Conservation (phyloP, 2,329 filamentous ascomycete species). For the Cercospora sp. region DNA sequence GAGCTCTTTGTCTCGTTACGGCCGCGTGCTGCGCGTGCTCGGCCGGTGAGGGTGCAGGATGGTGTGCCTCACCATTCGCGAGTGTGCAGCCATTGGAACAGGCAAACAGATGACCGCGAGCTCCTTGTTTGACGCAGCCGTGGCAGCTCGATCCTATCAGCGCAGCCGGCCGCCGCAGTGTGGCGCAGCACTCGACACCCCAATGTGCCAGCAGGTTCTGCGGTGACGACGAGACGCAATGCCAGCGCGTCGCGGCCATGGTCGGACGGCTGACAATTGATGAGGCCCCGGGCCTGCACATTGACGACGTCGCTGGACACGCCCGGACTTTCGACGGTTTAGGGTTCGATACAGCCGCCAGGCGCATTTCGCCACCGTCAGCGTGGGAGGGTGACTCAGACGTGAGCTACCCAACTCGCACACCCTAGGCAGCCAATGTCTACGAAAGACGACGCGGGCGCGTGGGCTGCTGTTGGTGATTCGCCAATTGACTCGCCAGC, state of each 20-base stretch:
- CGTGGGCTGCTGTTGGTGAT: constrained; percentile 10
- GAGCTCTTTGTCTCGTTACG: constrained; percentile 14
- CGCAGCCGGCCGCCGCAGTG: constrained; percentile 1
- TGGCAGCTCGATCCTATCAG: constrained; percentile 1
- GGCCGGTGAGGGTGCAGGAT: constrained; percentile 11
- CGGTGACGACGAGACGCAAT: not conserved
- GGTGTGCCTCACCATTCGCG: constrained; percentile 22
- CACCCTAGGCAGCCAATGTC: constrained; percentile 14
- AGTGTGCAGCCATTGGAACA: constrained; percentile 18
- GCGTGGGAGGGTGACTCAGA: constrained; percentile 15
- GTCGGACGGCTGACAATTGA: constrained; percentile 9
- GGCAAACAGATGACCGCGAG: constrained; percentile 26
- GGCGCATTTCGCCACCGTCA: constrained; percentile 9
- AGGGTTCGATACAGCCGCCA: constrained; percentile 11
- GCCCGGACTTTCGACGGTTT: constrained; percentile 3
- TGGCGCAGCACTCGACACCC: constrained; percentile 19
- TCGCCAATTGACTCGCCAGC: constrained; percentile 11
- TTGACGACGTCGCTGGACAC: constrained; percentile 1
- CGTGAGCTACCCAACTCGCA: constrained; percentile 8
- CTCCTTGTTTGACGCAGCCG: constrained; percentile 11
- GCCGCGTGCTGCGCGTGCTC: constrained; percentile 11
- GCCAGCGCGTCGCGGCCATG: constrained; percentile 1
- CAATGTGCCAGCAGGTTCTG: constrained; percentile 9
- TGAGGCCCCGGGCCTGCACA: not conserved
- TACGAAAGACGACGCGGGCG: constrained; percentile 12